Evolutionary conservation across 441 rosid genomes (phyloP).

Genomic region (Pelargonium fulgidum): DNA sequence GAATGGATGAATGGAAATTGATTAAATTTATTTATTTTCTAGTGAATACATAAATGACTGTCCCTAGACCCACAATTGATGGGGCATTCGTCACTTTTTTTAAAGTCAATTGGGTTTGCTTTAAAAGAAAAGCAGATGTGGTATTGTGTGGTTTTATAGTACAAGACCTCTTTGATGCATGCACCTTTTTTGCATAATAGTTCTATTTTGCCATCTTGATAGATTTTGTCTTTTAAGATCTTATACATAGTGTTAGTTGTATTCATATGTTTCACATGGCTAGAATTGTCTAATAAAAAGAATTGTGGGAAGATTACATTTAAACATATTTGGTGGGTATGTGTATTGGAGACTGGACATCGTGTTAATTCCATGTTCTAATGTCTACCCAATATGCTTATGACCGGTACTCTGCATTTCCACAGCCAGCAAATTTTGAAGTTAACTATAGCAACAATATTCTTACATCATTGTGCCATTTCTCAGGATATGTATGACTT

Average conservation of each 20-base stretch:
- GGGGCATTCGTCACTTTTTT: background rate
- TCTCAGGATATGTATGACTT: constrained; percentile 95
- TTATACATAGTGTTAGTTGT: background rate
- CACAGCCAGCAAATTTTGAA: background rate
- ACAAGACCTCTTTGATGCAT: background rate
- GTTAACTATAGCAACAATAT: background rate
- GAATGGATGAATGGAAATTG: background rate
- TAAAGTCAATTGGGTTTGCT: background rate
- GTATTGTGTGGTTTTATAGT: background rate
- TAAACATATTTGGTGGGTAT: background rate
- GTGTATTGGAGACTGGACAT: background rate
- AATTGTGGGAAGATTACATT: background rate
- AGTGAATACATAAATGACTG: background rate
- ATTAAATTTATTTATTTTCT: background rate
- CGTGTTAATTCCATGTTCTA: background rate
- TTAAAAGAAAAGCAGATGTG: background rate
- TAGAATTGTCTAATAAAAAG: background rate
- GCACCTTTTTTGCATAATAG: background rate
- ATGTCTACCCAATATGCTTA: background rate
- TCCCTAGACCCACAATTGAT: background rate
- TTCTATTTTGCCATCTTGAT: background rate
- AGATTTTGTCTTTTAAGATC: background rate
- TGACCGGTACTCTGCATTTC: background rate
- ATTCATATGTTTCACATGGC: background rate
- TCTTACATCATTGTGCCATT: constrained; percentile 14